Conservation (phyloP, 2,329 filamentous ascomycete species). For the Pochonia chlamydosporia region DNA sequence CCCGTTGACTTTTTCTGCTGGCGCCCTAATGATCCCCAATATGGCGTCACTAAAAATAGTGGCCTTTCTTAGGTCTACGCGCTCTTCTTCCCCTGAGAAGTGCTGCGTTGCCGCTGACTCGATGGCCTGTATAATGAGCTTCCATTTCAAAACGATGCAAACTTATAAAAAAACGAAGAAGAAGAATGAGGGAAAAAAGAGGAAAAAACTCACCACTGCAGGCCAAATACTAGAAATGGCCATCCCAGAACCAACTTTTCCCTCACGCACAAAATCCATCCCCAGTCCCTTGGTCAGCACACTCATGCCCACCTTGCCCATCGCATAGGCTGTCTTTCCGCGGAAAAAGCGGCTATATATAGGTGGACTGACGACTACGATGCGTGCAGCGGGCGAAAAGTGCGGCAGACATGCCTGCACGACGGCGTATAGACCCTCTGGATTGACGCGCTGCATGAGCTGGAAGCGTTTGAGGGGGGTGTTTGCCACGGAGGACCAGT, state of each 20-base stretch:
- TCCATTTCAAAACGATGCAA: slow-evolving; percentile 8
- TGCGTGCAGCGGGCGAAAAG: slow-evolving; percentile 53
- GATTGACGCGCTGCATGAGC: slow-evolving; percentile 70
- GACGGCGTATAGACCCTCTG: slow-evolving; percentile 68
- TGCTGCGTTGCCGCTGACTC: slow-evolving; percentile 67
- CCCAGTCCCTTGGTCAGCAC: slow-evolving; percentile 75
- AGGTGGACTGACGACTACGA: slow-evolving; percentile 76
- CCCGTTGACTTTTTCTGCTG: slow-evolving; percentile 60
- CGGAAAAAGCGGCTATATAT: slow-evolving; percentile 82
- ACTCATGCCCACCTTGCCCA: slow-evolving; percentile 75
- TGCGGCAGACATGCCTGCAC: slow-evolving; percentile 65
- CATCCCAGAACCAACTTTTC: slow-evolving; percentile 62
- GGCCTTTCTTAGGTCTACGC: slow-evolving; percentile 58
- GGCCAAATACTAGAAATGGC: slow-evolving; percentile 81
- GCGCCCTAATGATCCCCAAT: slow-evolving; percentile 60
- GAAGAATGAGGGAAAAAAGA: background rate
- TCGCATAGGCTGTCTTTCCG: slow-evolving; percentile 79
- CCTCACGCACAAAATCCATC: slow-evolving; percentile 63
- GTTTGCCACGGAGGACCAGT: slow-evolving; percentile 70
- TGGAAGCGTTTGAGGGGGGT: slow-evolving; percentile 73
- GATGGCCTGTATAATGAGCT: slow-evolving; percentile 42
- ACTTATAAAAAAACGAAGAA: background rate
- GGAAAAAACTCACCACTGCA: slow-evolving; percentile 50
- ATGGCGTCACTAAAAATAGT: slow-evolving; percentile 78
- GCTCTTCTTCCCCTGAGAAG: slow-evolving; percentile 37